These are phyloP conservation scores for Silene conica DNA, from an alignment of 148 eudicot species.

Conservation along the genomic window DNA sequence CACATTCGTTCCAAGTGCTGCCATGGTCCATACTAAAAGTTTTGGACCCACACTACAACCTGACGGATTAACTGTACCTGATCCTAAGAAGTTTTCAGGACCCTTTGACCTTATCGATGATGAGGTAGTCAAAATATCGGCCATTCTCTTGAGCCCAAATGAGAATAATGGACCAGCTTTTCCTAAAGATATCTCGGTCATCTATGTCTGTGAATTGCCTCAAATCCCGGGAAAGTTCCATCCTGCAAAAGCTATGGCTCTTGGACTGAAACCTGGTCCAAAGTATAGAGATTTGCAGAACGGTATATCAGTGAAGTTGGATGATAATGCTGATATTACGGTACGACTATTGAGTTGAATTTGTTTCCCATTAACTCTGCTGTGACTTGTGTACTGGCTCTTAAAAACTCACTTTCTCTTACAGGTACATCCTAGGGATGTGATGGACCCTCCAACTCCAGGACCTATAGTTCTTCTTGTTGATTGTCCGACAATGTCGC, in stretches of 20 bases:
- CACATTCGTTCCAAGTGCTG: constrained; percentile 79
- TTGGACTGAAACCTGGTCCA: constrained; percentile 71
- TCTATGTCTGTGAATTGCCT: constrained; percentile 77
- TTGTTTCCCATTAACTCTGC: background rate
- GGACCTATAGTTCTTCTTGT: constrained; percentile 78
- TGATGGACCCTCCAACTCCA: constrained; percentile 79
- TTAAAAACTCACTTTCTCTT: constrained; percentile 14
- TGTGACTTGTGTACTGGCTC: background rate
- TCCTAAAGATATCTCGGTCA: constrained; percentile 59
- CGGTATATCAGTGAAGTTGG: constrained; percentile 62
- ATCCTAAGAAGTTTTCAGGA: constrained; percentile 31
- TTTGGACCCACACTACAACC: constrained; percentile 55
- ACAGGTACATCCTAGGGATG: constrained; percentile 85
- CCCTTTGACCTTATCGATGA: constrained; percentile 59
- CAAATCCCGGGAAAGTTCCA: constrained; percentile 82
- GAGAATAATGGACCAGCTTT: constrained; percentile 5
- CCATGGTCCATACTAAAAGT: constrained; percentile 82
- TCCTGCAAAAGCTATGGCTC: constrained; percentile 72
- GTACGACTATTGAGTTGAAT: constrained; percentile 27
- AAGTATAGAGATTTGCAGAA: constrained; percentile 68
- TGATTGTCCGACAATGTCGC: constrained; percentile 77
- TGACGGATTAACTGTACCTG: constrained; percentile 30
- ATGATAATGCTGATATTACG: constrained; percentile 44
- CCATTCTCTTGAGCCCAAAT: constrained; percentile 59
- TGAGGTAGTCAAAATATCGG: constrained; percentile 86